These are phyloP conservation scores for Podospora tetraspora DNA, from an alignment of 495 filamentous ascomycete genomes.

Conservation along the genomic window DNA sequence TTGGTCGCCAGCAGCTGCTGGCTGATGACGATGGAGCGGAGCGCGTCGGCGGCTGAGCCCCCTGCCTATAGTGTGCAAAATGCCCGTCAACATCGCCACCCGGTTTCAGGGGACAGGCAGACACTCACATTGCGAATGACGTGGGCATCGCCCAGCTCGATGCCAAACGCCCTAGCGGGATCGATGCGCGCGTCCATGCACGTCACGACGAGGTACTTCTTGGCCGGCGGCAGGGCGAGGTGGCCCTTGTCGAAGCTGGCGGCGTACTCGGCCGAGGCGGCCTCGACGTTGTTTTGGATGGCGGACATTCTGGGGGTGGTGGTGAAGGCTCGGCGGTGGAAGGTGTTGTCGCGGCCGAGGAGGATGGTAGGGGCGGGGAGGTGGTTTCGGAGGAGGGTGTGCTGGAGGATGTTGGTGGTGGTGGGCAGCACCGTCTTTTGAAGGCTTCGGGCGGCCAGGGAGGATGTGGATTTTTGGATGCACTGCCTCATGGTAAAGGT, in stretches of 20 bases:
- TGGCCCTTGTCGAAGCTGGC: constrained; percentile 57
- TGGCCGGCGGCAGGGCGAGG: constrained; percentile 66
- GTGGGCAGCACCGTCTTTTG: background rate
- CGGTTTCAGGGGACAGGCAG: background rate
- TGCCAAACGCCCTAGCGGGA: constrained; percentile 63
- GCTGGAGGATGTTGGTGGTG: background rate
- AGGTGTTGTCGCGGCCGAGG: background rate
- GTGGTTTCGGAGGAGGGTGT: background rate
- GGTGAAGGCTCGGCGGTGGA: background rate
- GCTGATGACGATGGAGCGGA: constrained; percentile 72
- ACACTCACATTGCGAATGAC: constrained; percentile 65
- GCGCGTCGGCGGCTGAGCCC: constrained; percentile 58
- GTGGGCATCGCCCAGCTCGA: constrained; percentile 71
- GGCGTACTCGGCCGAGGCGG: constrained; percentile 57
- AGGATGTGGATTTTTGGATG: background rate
- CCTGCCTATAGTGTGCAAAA: constrained; percentile 43
- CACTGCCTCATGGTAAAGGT: background rate
- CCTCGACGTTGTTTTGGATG: constrained; percentile 50
- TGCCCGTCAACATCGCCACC: constrained; percentile 4
- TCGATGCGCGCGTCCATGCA: constrained; percentile 88
- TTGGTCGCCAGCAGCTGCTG: constrained; percentile 76
- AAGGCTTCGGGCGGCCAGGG: background rate
- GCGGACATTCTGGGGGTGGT: constrained; percentile 26
- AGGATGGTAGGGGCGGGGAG: background rate
- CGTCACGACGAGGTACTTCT: constrained; percentile 60